These are phyloP conservation scores for Metarhizium album DNA, from an alignment of 2,329 filamentous ascomycete genomes.

Conservation along the genomic window DNA sequence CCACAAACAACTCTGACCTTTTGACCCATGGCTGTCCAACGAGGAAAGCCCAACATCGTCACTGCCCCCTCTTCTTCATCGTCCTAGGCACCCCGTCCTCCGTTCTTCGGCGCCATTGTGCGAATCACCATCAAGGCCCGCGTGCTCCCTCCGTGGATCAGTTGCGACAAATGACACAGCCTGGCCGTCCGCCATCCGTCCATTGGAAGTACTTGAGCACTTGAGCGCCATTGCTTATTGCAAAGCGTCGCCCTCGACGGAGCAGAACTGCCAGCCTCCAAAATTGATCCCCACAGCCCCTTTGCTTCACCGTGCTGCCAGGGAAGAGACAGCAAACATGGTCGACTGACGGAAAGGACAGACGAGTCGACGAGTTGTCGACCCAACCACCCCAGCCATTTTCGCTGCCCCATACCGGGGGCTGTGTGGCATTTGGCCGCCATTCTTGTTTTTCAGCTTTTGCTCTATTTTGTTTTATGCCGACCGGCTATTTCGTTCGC, in stretches of 20 bases:
- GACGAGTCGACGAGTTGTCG: neutral
- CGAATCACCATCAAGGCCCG: neutral
- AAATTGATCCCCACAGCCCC: neutral
- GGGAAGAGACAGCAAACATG: neutral
- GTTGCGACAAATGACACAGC: neutral
- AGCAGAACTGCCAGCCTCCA: neutral
- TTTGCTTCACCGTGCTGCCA: neutral
- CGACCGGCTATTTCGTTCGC: neutral
- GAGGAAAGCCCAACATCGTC: neutral
- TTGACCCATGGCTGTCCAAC: constrained; percentile 2
- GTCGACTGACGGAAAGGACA: neutral
- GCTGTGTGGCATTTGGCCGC: constrained; percentile 1
- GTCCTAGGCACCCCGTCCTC: neutral
- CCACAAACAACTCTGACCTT: neutral
- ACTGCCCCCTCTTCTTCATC: neutral
- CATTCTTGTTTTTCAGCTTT: neutral
- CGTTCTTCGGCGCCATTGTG: neutral
- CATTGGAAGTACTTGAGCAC: neutral
- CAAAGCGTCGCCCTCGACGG: neutral
- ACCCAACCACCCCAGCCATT: neutral
- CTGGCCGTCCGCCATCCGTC: neutral
- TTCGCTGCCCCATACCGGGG: neutral
- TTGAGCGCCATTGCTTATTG: neutral
- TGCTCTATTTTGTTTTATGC: neutral
- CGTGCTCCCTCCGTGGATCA: too few relatives aligned